Percentiles rank a stretch among this genome's conserved stretches.
Conservation (phyloP, 176 grass and related monocot genomes). For the Avena insularis region DNA sequence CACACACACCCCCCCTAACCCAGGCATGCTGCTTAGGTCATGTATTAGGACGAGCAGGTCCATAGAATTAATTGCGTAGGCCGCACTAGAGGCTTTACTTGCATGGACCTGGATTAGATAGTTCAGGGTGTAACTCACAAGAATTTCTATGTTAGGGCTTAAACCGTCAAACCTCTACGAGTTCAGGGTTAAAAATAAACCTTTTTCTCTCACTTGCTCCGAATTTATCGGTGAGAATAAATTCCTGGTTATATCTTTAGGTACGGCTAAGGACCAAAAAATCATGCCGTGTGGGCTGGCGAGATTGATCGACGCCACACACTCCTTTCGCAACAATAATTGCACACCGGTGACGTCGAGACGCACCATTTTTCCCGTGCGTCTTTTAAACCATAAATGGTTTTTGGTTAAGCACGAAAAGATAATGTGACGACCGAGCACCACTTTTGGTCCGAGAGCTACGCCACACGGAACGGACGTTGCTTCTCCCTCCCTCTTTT, state of each 20-base stretch:
- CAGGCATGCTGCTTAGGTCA: too few species aligned
- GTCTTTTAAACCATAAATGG: neutral
- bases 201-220: too few species aligned
- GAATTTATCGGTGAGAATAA: neutral
- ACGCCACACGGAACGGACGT: neutral
- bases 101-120: too few species aligned
- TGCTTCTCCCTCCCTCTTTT: constrained; percentile 13
- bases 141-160: too few species aligned
- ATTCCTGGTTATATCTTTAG: neutral
- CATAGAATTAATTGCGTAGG: too few species aligned
- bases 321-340: neutral
- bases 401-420: too few species aligned
- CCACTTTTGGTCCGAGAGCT: neutral
- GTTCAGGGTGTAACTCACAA: too few species aligned
- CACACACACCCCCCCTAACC: too few species aligned
- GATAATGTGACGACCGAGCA: neutral
- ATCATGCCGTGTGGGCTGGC: neutral
- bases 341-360: neutral
- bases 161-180: too few species aligned
- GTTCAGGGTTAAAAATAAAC: too few species aligned
- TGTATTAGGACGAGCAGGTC: too few species aligned
- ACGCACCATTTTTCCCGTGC: constrained; percentile 13
- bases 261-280: neutral
- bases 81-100: too few species aligned
- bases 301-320: neutral